phyloP scores from a whole-genome alignment of 2,329 filamentous ascomycete species.

The Alternaria viburni region DNA sequence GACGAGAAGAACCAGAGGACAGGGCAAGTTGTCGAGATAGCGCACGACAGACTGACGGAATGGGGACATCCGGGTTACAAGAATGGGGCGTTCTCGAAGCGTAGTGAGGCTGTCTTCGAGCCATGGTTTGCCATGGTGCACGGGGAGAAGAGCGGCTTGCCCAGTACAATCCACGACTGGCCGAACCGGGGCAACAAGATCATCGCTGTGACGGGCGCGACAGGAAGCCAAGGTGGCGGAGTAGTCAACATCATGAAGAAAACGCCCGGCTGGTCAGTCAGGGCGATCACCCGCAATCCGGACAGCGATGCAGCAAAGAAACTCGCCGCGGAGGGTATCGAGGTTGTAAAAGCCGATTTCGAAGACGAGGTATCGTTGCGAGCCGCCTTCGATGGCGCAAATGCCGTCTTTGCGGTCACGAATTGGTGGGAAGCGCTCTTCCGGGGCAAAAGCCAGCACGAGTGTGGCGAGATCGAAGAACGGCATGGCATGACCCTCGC shows the following conservation, averaged over 20 bases:
- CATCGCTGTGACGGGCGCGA: conserved; percentile 38
- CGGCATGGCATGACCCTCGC: conserved; percentile 53
- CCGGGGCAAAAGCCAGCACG: conserved; percentile 36
- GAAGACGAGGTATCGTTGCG: conserved; percentile 26
- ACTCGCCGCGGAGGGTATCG: conserved; percentile 25
- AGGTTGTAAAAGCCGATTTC: conserved; percentile 29
- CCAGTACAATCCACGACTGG: conserved; percentile 43
- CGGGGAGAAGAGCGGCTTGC: conserved; percentile 51
- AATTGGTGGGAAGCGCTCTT: conserved; percentile 51
- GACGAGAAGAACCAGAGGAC: conserved; percentile 49
- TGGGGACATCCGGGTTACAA: conserved; percentile 46
- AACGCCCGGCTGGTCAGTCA: conserved; percentile 29
- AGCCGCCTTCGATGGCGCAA: conserved; percentile 26
- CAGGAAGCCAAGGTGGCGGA: conserved; percentile 35
- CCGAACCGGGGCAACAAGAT: conserved; percentile 25
- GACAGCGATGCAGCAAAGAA: conserved; percentile 28
- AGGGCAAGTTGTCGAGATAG: conserved; percentile 54
- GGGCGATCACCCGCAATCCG: conserved; percentile 29
- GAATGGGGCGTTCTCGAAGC: conserved; percentile 52
- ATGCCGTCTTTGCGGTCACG: conserved; percentile 49
- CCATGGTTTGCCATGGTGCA: conserved; percentile 55
- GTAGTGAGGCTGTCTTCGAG: conserved; percentile 56
- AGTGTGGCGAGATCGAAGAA: conserved; percentile 49
- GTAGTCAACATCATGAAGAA: conserved; percentile 35
- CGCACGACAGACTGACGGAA: conserved; percentile 48